These are phyloP conservation scores for Debaryomyces sp. DNA, from an alignment of 1,139 yeast species.

Conservation along the genomic window DNA sequence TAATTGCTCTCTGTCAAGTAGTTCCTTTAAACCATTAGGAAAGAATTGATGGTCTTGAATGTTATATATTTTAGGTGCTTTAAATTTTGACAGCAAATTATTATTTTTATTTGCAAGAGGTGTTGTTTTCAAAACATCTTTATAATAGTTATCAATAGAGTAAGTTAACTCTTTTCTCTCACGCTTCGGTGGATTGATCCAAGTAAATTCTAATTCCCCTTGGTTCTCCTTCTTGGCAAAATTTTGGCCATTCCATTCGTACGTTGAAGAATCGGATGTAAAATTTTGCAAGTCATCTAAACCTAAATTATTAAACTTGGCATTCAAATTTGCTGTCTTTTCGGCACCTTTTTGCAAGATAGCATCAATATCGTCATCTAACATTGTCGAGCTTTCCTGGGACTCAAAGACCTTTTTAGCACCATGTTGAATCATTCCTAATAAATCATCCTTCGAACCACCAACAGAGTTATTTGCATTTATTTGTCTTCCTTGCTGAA, in stretches of 20 bases:
- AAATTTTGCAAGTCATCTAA: slow-evolving; percentile 91
- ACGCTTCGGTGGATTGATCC: slow-evolving; percentile 90
- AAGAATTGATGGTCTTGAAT: slow-evolving; percentile 90
- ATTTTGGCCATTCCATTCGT: slow-evolving; percentile 97
- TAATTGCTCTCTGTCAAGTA: slow-evolving; percentile 79
- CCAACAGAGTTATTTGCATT: slow-evolving; percentile 38
- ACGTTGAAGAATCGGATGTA: slow-evolving; percentile 83
- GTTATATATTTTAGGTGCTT: slow-evolving; percentile 72
- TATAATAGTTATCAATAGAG: slow-evolving; percentile 84
- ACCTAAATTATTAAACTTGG: slow-evolving; percentile 81
- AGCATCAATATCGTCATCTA: slow-evolving; percentile 78
- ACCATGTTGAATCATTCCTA: slow-evolving; percentile 96
- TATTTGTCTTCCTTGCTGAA: slow-evolving; percentile 83
- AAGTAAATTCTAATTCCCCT: slow-evolving; percentile 54
- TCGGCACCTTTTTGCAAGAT: slow-evolving; percentile 78
- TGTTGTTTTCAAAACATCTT: slow-evolving; percentile 62
- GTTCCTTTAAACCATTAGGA: slow-evolving; percentile 61
- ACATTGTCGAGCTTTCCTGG: slow-evolving; percentile 36
- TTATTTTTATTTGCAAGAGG: slow-evolving; percentile 19
- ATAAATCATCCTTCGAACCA: slow-evolving; percentile 76
- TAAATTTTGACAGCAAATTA: slow-evolving; percentile 43
- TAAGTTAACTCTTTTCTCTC: slow-evolving; percentile 89
- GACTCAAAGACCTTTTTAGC: slow-evolving; percentile 83
- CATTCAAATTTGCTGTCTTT: slow-evolving; percentile 75
- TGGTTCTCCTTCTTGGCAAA: slow-evolving; percentile 65